Percentiles rank a stretch among this genome's conserved stretches.
phyloP scores from a whole-genome alignment of 2,329 filamentous ascomycete genomes.

The Ascosphaera aggregata region DNA sequence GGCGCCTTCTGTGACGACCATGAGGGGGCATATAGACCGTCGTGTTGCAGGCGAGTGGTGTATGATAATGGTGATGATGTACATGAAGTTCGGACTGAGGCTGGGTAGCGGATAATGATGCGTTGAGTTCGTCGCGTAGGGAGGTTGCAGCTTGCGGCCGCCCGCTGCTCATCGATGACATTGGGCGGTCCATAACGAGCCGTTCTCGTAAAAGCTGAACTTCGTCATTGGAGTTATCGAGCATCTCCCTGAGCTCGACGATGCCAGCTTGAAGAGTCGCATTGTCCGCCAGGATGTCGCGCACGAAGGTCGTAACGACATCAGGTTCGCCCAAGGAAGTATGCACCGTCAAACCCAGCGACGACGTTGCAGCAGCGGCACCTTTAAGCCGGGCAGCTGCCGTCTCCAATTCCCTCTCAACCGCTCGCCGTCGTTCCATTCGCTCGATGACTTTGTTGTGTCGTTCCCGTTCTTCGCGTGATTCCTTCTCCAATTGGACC shows the following conservation, averaged over 20 bases:
- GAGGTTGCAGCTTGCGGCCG: conserved; percentile 3
- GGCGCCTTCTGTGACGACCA: conserved; percentile 48
- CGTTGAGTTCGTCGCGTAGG: conserved; percentile 48
- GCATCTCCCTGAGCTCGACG: conserved; percentile 71
- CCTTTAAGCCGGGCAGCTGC: conserved; percentile 63
- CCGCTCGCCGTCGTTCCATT: conserved; percentile 60
- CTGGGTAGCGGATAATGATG: conserved; percentile 18
- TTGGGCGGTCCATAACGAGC: conserved; percentile 52
- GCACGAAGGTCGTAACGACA: conserved; percentile 89
- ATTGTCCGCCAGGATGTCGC: conserved; percentile 87
- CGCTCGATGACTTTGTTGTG: conserved; percentile 61
- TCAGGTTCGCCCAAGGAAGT: conserved; percentile 23
- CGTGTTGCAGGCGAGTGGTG: conserved; percentile 35
- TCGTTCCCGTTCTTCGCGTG: conserved; percentile 53
- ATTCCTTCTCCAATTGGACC: conserved; percentile 68
- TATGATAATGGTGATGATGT: conserved; percentile 86
- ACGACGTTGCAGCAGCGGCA: conserved; percentile 39
- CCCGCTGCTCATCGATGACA: conserved; percentile 15
- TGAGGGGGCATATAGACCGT: conserved; percentile 22
- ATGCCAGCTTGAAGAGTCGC: conserved; percentile 83
- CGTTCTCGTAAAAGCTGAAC: conserved; percentile 72
- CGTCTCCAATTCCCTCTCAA: conserved; percentile 60
- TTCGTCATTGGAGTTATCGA: conserved; percentile 81
- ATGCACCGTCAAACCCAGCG: conserved; percentile 33
- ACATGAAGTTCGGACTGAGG: conserved; percentile 52